Base-by-base conservation (phyloP, 768 basidiomycete species). In the Phanerochaete carnosa region DNA sequence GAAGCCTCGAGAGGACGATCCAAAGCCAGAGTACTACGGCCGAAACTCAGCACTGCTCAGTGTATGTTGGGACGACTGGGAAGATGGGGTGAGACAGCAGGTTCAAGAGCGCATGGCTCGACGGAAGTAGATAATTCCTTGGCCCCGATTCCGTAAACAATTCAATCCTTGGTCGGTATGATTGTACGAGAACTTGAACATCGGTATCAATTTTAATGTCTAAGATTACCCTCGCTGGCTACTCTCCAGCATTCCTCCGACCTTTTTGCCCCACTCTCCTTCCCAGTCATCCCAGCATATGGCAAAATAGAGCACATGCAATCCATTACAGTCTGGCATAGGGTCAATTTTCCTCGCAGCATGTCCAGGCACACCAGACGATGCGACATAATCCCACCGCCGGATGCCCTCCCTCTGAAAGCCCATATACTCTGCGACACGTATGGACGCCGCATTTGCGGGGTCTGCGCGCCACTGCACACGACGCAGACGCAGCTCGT, bases 31-130 rank as follows among this genome's bases (percentile, higher is more conserved):
- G 3, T 66, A 66, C 29, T 60, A 66, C 0, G 81, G 79, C 9
- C 74, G 83, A 51, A 77, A 87, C 68, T 78, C 80, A 3, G 75
- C 73, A 0, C 55, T 81, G 29, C 65, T 87, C n/a, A 73, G 79
- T 8, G 58, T 84, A 4, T 85, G 82, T 47, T 86, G 81, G 78
- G 86, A 88, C 66, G 79, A 81, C 58, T 88, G 85, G 84, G 80
- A 81, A 49, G 64, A 64, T 4, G 39, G 43, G 15, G 39, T 35
- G n/a, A 32, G 32, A 5, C 19, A n/a, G 3, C 3, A 33, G 15
- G 52, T 54, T 6, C n/a, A n/a, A n/a, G n/a, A n/a, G n/a, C n/a
- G n/a, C n/a, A n/a, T n/a, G n/a, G n/a, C n/a, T n/a, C n/a, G n/a
- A n/a, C n/a, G n/a, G n/a, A n/a, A n/a, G n/a, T n/a, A n/a, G n/a